Base-by-base conservation (phyloP, 257 asterid genomes). In the Penstemon davidsonii region DNA sequence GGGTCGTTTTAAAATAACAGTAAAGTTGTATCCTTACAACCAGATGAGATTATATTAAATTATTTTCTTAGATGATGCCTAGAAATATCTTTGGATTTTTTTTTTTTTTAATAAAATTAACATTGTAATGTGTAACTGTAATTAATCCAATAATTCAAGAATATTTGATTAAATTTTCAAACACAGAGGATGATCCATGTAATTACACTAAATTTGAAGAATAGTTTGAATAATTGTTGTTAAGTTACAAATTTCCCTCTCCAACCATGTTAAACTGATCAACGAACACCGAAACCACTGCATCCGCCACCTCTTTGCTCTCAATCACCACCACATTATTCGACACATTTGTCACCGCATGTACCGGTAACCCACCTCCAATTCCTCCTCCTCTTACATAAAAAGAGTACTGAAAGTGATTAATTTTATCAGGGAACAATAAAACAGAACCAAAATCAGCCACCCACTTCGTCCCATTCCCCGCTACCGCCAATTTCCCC, bases 261-360 rank as follows among this genome's bases (percentile, higher is more conserved):
- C 89, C 95, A 54, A 60, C 62, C 68, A 73, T 41, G 56, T 76
- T 85, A 47, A 85, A 54, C 74, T 87, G 95, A 72, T 87, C 91
- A 53, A 85, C 95, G 39, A 47, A 59, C 52, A 85, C 80, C 12
- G 89, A 85, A 63, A 83, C 76, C 15, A 76, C 77, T 1, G 81
- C 91, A 25, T 81, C 67, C 7, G 61, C 85, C 0, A 62, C 43
- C 56, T 73, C 55, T 55, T 81, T 75, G 59, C 84, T 81, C 87
- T 85, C 87, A 38, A 81, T 65, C 68, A 85, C 84, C 57, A 87
- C 91, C 59, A 73, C 75, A 71, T 85, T 85, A 53, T 72, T 63
- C 10, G 89, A 76, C 51, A 87, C 81, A 66, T 76, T 79, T 2
- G 85, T 87, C 42, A 83, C 73, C 1, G 79, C 78, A 57, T 77